Evolutionary conservation across 352 stramenopile genomes (phyloP).

Genomic region (Albugo candida): DNA sequence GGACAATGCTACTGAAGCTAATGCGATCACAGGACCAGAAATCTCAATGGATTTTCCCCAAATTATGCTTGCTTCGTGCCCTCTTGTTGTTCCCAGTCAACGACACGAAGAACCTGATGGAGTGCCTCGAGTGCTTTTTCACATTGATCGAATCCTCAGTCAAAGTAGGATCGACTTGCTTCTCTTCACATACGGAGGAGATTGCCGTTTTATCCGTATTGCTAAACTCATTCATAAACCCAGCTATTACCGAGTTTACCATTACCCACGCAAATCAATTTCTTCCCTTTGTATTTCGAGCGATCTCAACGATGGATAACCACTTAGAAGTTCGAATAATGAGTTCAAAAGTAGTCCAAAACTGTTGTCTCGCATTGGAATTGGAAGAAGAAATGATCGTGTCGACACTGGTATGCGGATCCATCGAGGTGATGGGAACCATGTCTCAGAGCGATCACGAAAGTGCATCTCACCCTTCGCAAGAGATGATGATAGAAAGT

Average conservation of each 20-base stretch:
- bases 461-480: slow-evolving; percentile 5
- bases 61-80: slow-evolving; percentile 34
- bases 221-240: slow-evolving; percentile 41
- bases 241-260: slow-evolving; percentile 26
- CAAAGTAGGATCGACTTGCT: slow-evolving; percentile 18
- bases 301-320: slow-evolving; percentile 20
- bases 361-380: slow-evolving; percentile 43
- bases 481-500: slow-evolving; percentile 31
- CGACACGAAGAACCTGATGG: slow-evolving; percentile 12
- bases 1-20: slow-evolving; percentile 32
- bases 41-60: slow-evolving; percentile 24
- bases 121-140: slow-evolving; percentile 31
- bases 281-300: slow-evolving; percentile 44
- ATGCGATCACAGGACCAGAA: slow-evolving; percentile 14
- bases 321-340: slow-evolving; percentile 24
- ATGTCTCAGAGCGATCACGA: slow-evolving; percentile 15
- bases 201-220: slow-evolving; percentile 33
- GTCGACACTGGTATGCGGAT: slow-evolving; percentile 47
- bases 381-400: slow-evolving; percentile 50
- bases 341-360: slow-evolving; percentile 38
- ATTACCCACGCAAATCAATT: slow-evolving; percentile 22
- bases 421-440: slow-evolving; percentile 41
- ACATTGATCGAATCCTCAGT: slow-evolving; percentile 14
- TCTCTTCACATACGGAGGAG: slow-evolving; percentile 6
- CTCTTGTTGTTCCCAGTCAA: slow-evolving; percentile 21